A percentile compares a stretch with the other conserved stretches of the same genome.
Evolutionary conservation across 768 basidiomycete species (phyloP).

Genomic region (Grammothele lineata): DNA sequence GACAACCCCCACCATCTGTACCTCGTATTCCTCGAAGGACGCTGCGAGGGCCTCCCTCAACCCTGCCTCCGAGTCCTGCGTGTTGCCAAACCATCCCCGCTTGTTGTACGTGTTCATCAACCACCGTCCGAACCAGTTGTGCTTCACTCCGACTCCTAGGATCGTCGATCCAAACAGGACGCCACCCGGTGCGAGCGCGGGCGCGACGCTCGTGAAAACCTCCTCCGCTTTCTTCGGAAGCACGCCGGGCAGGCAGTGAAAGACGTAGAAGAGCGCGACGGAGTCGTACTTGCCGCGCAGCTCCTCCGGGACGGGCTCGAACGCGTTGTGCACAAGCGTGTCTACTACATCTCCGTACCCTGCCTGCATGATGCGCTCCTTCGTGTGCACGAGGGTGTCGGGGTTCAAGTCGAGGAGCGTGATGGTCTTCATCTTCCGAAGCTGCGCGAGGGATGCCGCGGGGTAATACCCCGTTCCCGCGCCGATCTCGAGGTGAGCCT

Average conservation of each 20-base stretch:
- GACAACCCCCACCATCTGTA: too few species aligned
- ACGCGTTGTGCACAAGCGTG: constrained; percentile 8
- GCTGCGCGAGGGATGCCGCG: constrained; percentile 1
- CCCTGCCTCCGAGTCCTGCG: too few species aligned
- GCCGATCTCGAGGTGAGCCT: constrained; percentile 18
- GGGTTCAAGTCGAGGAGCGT: constrained; percentile 17
- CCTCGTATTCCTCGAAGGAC: too few species aligned
- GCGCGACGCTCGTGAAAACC: constrained; percentile 5
- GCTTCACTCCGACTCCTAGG: constrained; percentile 9
- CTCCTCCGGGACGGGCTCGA: constrained; percentile 10
- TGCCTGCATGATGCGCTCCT: constrained; percentile 2
- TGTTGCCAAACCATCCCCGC: too few species aligned
- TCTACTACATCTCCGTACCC: constrained; percentile 12
- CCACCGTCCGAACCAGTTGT: constrained; percentile 19
- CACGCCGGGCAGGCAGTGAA: constrained; percentile 18
- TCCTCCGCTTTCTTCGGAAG: constrained; percentile 13
- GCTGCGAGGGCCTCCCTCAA: too few species aligned
- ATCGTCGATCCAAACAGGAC: constrained; percentile 18
- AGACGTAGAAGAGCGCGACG: constrained; percentile 17
- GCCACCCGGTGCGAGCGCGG: constrained; percentile 7
- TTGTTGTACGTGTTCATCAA: too few species aligned
- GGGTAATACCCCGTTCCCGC: constrained; percentile 20
- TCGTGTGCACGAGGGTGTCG: constrained; percentile 8
- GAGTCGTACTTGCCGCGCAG: constrained; percentile 12
- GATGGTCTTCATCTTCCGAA: constrained; percentile 12